Evolutionary conservation across 176 grass and related monocot species (phyloP).

Genomic region (Luzula sylvatica): DNA sequence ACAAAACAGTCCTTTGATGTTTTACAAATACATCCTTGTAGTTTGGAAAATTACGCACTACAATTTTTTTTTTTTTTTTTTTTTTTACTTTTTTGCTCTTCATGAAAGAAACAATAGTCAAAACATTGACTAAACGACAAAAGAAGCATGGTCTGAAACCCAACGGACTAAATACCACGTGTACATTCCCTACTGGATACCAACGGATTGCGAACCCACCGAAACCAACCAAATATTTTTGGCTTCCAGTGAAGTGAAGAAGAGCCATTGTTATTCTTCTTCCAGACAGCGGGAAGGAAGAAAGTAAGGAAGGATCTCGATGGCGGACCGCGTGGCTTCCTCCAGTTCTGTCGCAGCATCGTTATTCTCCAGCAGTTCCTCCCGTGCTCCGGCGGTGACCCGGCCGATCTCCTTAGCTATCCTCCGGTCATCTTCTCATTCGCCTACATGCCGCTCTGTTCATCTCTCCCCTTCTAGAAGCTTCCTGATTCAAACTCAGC

Average conservation of each 20-base stretch:
- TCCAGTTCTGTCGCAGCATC: conserved; percentile 17
- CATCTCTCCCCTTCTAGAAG: conserved; percentile 18
- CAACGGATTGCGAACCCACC: conserved; percentile 3
- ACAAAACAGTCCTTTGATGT: not conserved
- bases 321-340: conserved; percentile 61
- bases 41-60: not conserved
- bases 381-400: not conserved
- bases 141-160: not conserved
- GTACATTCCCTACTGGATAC: not conserved
- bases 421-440: conserved; percentile 12
- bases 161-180: not conserved
- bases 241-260: not conserved
- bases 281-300: conserved; percentile 18
- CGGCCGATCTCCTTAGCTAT: conserved; percentile 13
- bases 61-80: not conserved
- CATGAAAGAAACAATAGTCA: not conserved
- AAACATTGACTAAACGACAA: no score
- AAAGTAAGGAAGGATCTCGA: conserved; percentile 19
- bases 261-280: not conserved
- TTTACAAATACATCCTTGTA: not conserved
- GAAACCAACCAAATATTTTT: conserved; percentile 11
- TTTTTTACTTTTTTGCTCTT: not conserved
- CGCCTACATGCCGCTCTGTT: conserved; percentile 2
- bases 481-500: conserved; percentile 16
- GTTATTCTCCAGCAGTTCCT: conserved; percentile 15